Base-by-base conservation (phyloP, 352 stramenopile species). In the Pythium chondricola region DNA sequence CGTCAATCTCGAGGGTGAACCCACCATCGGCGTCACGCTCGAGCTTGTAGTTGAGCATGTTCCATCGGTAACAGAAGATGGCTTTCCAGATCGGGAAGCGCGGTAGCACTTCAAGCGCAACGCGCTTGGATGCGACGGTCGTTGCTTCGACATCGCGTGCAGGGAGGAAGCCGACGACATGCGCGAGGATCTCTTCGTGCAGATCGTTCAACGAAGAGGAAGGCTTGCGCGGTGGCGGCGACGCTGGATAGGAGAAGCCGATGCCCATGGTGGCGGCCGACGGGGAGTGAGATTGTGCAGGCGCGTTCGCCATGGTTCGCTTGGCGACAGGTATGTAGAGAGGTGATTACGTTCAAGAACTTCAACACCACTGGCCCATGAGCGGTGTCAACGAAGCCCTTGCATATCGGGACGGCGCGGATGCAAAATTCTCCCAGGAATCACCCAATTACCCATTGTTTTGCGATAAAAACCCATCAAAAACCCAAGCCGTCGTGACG, bases 1-100 rank as follows among this genome's bases (percentile, higher is more conserved):
- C 40, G 27, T 77, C 66, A 14, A 86, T 52, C 33, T 64, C 41
- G 11, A 67, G 32, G 16, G 24, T 4, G 1, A 50, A 33, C 1
- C 31, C 24, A 22, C 38, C 32, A 54, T 49, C 46, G 36, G 11
- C 63, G 51, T 71, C 71, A 72, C 26, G 41, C 22, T 60, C 43
- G 0, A 88, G 51, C 25, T 67, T 48, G 30, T 78, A 88, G 46
- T 89, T 89, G 24, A 85, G 65, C 49, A 56, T 54, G 9, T 68
- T 63, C 78, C 78, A 89, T 8, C 71, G 74, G 16, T 57, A 59
- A 18, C 55, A 63, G 42, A 89, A 89, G 22, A 87, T 63, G 41
- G 56, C 41, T 42, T 68, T 76, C 78, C 78, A 89, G 51, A 89
- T 59, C 11, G 74, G 64, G 27, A 80, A 87, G n/a, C 35, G 41